Evolutionary conservation across 306 rosid species (phyloP), one percentile per base, ranked within the genome.

Genomic region (Pyrus bretschneideri): DNA sequence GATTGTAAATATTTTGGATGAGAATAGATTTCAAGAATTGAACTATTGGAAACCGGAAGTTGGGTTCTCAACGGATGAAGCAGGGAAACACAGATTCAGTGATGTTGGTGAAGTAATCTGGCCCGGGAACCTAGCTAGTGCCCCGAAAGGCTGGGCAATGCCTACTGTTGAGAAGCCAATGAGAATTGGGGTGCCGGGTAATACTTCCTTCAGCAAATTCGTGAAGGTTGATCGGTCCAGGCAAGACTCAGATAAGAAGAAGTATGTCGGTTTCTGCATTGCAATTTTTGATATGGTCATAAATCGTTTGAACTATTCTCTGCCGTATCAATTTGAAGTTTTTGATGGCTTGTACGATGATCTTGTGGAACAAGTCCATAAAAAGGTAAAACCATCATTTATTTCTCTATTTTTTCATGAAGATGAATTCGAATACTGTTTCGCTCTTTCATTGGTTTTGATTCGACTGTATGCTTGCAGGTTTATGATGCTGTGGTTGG

Each of bases 171-270:
- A 35, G 23, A 88, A 82, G 21, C 86, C 78, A 63, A 45, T 92
- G 84, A 87, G 9, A 80, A 88, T 92, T 59, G 96, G 87, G 7
- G 84, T 92, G 62, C 97, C 97, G 0, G 91, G 88, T n/a, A 83
- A 72, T 45, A 71, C 93, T 17, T 33, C 79, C 54, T 90, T 92
- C 82, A 63, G 80, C 12, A 86, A 76, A 78, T 92, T 92, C 79
- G 96, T 90, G 63, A 86, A 74, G 52, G 85, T 92, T 29, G 83
- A 71, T 21, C 25, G 57, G 15, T 70, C 83, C 33, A 78, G 68
- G 19, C 71, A 79, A 42, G 35, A 72, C 27, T 30, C 71, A 51
- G 59, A 57, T 19, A 18, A 49, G 31, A 61, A 33, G 38, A 62
- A 23, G 54, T 91, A 78, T 25, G 55, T 33, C 38, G 97, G 97